Percentiles rank a stretch among this genome's conserved stretches.
These are phyloP conservation scores for Guyanaporus albipodus DNA, from an alignment of 768 basidiomycete species.

Conservation along the genomic window DNA sequence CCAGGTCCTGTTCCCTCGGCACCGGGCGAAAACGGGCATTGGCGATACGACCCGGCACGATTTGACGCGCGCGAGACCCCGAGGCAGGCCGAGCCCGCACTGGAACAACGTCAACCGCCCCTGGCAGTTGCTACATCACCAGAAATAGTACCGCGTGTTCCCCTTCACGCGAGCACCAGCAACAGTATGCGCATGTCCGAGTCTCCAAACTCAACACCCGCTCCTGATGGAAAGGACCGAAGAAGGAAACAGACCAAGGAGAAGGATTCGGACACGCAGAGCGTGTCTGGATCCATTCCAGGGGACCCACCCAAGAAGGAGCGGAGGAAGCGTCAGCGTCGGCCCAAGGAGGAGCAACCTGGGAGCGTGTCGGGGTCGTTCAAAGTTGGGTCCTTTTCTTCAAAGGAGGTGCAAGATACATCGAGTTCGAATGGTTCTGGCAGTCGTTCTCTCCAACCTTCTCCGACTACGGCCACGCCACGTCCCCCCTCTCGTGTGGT, in stretches of 20 bases:
- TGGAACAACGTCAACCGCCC: slow-evolving; percentile 34
- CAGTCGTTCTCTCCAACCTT: slow-evolving; percentile 64
- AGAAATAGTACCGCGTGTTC: slow-evolving; percentile 34
- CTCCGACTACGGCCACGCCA: slow-evolving; percentile 59
- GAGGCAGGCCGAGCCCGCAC: slow-evolving; percentile 26
- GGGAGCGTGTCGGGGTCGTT: slow-evolving; percentile 32
- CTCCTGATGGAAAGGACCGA: slow-evolving; percentile 45
- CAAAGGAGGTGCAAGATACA: slow-evolving; percentile 55
- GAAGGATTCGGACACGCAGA: slow-evolving; percentile 40
- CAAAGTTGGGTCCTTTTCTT: slow-evolving; percentile 32
- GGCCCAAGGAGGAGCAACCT: slow-evolving; percentile 43
- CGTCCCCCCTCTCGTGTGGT: slow-evolving; percentile 63
- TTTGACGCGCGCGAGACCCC: slow-evolving; percentile 46
- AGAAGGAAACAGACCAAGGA: slow-evolving; percentile 46
- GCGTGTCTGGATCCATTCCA: slow-evolving; percentile 24
- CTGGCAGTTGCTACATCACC: slow-evolving; percentile 46
- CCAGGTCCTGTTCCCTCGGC: slow-evolving; percentile 34
- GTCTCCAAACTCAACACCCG: slow-evolving; percentile 48
- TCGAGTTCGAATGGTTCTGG: slow-evolving; percentile 63
- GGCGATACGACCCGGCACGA: slow-evolving; percentile 61
- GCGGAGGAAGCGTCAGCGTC: slow-evolving; percentile 45
- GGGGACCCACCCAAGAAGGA: slow-evolving; percentile 54
- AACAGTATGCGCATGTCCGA: slow-evolving; percentile 49
- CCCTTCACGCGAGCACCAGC: slow-evolving; percentile 28
- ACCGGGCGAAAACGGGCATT: slow-evolving; percentile 41